Evolutionary conservation across 2,329 filamentous ascomycete genomes (phyloP).

Genomic region (Penicillium nordicum): DNA sequence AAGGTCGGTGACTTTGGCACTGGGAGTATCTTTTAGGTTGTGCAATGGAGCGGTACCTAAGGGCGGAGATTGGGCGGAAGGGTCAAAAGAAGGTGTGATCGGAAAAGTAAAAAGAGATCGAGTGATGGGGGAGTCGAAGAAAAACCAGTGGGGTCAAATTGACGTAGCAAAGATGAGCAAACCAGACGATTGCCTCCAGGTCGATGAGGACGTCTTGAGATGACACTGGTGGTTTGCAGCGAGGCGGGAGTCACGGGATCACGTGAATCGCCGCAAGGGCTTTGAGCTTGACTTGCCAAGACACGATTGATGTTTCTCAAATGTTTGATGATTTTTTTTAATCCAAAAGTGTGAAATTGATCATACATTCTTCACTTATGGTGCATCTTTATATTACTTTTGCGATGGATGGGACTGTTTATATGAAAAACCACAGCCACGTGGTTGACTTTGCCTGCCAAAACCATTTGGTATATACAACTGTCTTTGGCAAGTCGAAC

Average conservation of each 20-base stretch:
- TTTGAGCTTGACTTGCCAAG: slow-evolving; percentile 8
- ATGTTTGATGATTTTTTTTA: background rate
- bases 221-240: slow-evolving; percentile 39
- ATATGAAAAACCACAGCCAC: background rate
- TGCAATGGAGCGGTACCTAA: slow-evolving; percentile 23
- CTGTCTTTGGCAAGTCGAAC: background rate
- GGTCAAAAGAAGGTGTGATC: slow-evolving; percentile 24
- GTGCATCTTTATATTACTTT: background rate
- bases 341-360: background rate
- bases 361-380: background rate
- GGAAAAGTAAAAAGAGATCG: background rate
- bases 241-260: slow-evolving; percentile 34
- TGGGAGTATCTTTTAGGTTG: slow-evolving; percentile 1
- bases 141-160: slow-evolving; percentile 8
- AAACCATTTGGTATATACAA: background rate
- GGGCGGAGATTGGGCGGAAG: slow-evolving; percentile 26
- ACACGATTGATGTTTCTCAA: background rate
- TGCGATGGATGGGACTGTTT: background rate
- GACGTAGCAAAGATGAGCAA: slow-evolving; percentile 20
- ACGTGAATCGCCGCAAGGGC: slow-evolving; percentile 11
- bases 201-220: slow-evolving; percentile 23
- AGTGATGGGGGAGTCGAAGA: slow-evolving; percentile 5
- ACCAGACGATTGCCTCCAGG: slow-evolving; percentile 18
- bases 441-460: background rate
- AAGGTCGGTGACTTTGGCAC: slow-evolving; percentile 15